Evolutionary conservation across 768 basidiomycete genomes (phyloP), one percentile per base, ranked within the genome.

Genomic region (Paxillus ammoniavirescens): DNA sequence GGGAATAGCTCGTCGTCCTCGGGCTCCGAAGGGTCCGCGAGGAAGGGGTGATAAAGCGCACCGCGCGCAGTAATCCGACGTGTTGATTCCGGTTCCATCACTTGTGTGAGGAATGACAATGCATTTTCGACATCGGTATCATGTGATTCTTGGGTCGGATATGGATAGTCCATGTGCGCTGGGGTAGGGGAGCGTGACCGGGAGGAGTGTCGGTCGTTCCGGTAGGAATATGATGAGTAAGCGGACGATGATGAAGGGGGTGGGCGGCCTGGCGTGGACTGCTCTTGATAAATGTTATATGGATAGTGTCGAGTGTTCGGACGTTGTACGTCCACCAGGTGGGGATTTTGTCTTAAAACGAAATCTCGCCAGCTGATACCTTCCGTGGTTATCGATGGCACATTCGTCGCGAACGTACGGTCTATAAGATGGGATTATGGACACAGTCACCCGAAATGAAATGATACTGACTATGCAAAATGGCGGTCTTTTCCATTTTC

Each of bases 341-440:
- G 75, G 5, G 92, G 93, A 61, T 97, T 96, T 53, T 89, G 83
- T 45, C 72, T 78, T 62, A 84, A 80, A 47, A 96, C 86, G 55
- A 98, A 85, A 17, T 84, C 79, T 31, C 75, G 73, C 84, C 96
- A 90, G 40, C 83, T 68, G 9, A 81, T 79, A 28, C 89, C 88
- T 1, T 87, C 78, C 47, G 76, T 71, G 7, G 83, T 77, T 14
- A 97, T 72, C 14, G 85, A 80, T 4, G 95, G 93, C 0, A 99
- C 79, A 62, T 98, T 99, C n/a, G 91, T 89, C 9, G 86, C 75
- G 59, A 98, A 90, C 3, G 86, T 87, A 28, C 97, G 89, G 66
- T 91, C 96, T 98, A 57, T 21, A 52, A 42, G 35, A 47, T 28
- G 51, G 18, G 4, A 41, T 58, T 54, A 57, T 23, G 42, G 17